Base-by-base conservation (phyloP, 2,329 filamentous ascomycete species). In the Aspergillus tanneri region DNA sequence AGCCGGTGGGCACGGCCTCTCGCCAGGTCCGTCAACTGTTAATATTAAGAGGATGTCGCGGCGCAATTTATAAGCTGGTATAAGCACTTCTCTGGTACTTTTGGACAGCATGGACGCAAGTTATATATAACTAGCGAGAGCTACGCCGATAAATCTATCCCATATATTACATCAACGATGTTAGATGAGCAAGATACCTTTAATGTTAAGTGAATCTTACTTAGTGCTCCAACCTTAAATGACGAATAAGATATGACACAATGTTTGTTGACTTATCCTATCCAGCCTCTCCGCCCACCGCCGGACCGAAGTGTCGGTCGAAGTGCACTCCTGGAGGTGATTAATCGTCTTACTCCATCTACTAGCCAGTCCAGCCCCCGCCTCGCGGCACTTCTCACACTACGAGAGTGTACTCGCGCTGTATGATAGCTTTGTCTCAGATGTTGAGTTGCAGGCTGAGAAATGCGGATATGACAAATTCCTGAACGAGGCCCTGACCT, bases 61-160 rank as follows among this genome's bases (percentile, higher is more conserved):
- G 68, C 72, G n/a, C 80, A 91, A 56, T 90, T 92, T 64, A 74
- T 86, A 12, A 85, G 85, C 41, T 93, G 90, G 71, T 90, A 83
- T 77, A 83, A 83, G 69, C 86, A 87, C 66, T 90, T 90, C 55
- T 72, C 88, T 48, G 75, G 87, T 25, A 83, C 83, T 0, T 90
- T 90, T 56, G 74, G 70, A n/a, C 74, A 89, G 59, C 77, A 87
- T 16, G 78, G 79, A 10, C 82, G 79, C 58, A 87, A 86, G 54
- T 78, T 90, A 7, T 92, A 86, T 66, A 80, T 93, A 47, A 78
- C 86, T 0, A 88, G 87, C 5, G 87, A 88, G 66, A 85, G 79
- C 0, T 90, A 87, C 57, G 86, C 81, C 0, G 86, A 87, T 12
- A 70, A 74, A 58, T 86, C 84, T 58, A 80, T 86, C 2, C 85